phyloP scores from a whole-genome alignment of 1,284 basidiomycete genomes.

The Marasmius sp. region DNA sequence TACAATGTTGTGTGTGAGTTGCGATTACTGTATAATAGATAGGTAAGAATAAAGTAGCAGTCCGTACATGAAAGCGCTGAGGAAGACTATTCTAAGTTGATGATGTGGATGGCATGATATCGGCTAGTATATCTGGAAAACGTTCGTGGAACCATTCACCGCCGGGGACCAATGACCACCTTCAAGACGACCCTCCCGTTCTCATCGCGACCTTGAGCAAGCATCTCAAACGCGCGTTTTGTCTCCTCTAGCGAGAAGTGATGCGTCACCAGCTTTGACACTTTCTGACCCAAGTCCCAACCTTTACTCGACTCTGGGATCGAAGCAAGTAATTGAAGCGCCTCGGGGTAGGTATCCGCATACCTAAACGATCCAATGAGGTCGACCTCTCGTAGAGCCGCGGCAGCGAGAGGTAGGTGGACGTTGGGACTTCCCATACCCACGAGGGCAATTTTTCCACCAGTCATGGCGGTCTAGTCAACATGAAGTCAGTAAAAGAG shows the following conservation, averaged over 20 bases:
- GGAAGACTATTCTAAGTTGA: neutral
- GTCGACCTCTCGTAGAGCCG: constrained; percentile 89
- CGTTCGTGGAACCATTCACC: neutral
- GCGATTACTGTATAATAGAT: neutral
- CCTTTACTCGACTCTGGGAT: constrained; percentile 41
- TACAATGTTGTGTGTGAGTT: neutral
- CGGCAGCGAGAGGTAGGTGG: constrained; percentile 79
- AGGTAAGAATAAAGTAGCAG: neutral
- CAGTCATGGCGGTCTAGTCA: constrained; percentile 72
- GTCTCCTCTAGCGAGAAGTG: constrained; percentile 69
- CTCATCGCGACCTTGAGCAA: constrained; percentile 75
- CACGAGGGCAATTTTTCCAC: constrained; percentile 89
- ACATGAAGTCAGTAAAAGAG: constrained; percentile 13
- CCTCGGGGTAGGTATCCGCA: constrained; percentile 85
- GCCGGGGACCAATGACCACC: constrained; percentile 63
- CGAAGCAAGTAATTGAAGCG: constrained; percentile 74
- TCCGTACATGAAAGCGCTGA: neutral
- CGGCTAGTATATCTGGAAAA: neutral
- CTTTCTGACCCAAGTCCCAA: constrained; percentile 4
- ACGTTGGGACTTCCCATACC: constrained; percentile 92
- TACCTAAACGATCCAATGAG: constrained; percentile 91
- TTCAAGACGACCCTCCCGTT: constrained; percentile 82
- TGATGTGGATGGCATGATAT: too few species aligned
- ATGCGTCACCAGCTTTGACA: constrained; percentile 76
- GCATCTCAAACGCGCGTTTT: constrained; percentile 76